These are phyloP conservation scores for Isoetes taiwanensis DNA, from an alignment of 75 land plant genomes.

Conservation along the genomic window DNA sequence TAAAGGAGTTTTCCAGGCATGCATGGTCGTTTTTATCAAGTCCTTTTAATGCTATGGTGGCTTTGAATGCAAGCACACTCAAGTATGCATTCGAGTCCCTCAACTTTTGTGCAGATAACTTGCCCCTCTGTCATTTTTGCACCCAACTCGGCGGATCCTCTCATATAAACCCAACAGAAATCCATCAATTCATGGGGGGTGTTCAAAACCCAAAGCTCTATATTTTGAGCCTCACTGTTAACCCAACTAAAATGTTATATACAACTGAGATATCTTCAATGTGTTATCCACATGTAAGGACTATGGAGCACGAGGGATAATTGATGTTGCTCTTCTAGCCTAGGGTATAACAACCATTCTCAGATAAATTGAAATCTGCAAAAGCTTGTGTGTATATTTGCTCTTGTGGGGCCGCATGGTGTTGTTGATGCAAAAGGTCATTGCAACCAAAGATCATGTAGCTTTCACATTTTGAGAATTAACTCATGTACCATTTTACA, in stretches of 20 bases:
- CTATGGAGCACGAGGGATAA: conserved; percentile 69
- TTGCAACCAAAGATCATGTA: too few species aligned
- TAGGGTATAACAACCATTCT: conserved; percentile 37
- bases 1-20: too few species aligned
- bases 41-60: too few species aligned
- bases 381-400: conserved; percentile 22
- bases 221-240: conserved; percentile 80
- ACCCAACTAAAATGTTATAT: conserved; percentile 71
- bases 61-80: too few species aligned
- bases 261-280: conserved; percentile 46
- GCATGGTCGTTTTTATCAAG: too few species aligned
- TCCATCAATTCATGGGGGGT: conserved; percentile 18
- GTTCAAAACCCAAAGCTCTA: conserved; percentile 76
- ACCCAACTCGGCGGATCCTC: conserved; percentile 75
- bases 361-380: conserved; percentile 50
- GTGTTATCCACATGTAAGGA: conserved; percentile 45
- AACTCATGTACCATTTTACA: too few species aligned
- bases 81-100: too few species aligned
- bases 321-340: conserved; percentile 89
- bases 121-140: conserved; percentile 80
- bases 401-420: conserved; percentile 65
- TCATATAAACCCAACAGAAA: conserved; percentile 40
- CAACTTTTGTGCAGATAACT: background rate
- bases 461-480: too few species aligned
- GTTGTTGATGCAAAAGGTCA: too few species aligned